phyloP scores from a whole-genome alignment of 1,284 basidiomycete species.

The Coriolopsis trogii region DNA sequence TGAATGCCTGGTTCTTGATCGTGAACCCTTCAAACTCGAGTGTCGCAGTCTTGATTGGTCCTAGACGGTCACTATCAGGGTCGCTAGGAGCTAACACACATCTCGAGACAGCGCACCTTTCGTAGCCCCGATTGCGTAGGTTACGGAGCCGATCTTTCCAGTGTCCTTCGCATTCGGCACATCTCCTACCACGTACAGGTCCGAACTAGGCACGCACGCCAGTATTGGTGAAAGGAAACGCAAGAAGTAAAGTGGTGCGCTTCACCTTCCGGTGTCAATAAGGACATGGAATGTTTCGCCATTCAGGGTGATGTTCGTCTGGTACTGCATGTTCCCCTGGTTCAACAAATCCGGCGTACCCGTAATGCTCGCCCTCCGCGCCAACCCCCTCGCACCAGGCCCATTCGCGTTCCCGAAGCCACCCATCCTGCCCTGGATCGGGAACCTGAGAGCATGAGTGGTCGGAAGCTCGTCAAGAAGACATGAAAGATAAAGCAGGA shows the following conservation, averaged over 20 bases:
- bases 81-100: neutral
- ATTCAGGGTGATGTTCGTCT: slow-evolving; percentile 54
- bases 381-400: slow-evolving; percentile 14
- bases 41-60: slow-evolving; percentile 54
- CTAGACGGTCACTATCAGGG: slow-evolving; percentile 28
- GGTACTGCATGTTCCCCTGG: slow-evolving; percentile 51
- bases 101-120: slow-evolving; percentile 49
- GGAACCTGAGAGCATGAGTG: slow-evolving; percentile 23
- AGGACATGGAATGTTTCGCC: slow-evolving; percentile 49
- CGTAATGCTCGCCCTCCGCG: slow-evolving; percentile 25
- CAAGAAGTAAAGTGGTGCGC: neutral
- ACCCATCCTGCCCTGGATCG: slow-evolving; percentile 21
- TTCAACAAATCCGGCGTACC: slow-evolving; percentile 39
- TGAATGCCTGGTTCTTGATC: slow-evolving; percentile 62
- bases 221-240: neutral
- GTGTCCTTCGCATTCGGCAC: slow-evolving; percentile 47
- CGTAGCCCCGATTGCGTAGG: slow-evolving; percentile 54
- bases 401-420: slow-evolving; percentile 9
- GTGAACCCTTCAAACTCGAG: slow-evolving; percentile 57
- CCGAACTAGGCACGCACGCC: slow-evolving; percentile 43
- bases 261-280: slow-evolving; percentile 71
- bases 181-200: slow-evolving; percentile 58
- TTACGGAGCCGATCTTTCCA: slow-evolving; percentile 44
- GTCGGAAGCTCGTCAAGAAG: slow-evolving; percentile 28
- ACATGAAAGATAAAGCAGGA: slow-evolving; percentile 31